Percentiles rank a stretch among this genome's conserved stretches.
Conservation (phyloP, 2,329 filamentous ascomycete genomes). For the Pestalotiopsis sp. region DNA sequence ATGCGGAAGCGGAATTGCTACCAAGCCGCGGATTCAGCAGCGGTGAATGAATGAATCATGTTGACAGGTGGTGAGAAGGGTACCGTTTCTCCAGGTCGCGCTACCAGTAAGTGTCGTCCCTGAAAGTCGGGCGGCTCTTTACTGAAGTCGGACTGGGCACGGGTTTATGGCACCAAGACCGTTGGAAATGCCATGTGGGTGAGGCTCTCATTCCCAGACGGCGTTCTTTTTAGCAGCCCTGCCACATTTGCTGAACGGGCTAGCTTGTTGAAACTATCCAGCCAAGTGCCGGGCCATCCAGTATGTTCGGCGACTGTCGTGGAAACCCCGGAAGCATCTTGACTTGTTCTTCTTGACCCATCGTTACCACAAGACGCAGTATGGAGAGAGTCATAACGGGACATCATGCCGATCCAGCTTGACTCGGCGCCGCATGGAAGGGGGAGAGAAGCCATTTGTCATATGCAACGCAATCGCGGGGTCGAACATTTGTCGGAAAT, state of each 20-base stretch:
- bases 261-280: background rate
- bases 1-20: background rate
- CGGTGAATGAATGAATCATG: background rate
- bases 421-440: too few species aligned
- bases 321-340: too few species aligned
- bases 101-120: background rate
- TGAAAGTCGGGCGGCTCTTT: background rate
- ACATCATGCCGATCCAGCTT: too few species aligned
- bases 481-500: background rate
- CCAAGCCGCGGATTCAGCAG: background rate
- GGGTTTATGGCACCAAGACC: background rate
- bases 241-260: background rate
- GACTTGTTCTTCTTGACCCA: too few species aligned
- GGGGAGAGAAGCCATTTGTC: too few species aligned
- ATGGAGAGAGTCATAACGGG: too few species aligned
- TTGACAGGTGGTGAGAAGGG: background rate
- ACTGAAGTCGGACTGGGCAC: background rate
- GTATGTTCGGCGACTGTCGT: too few species aligned
- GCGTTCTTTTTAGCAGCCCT: background rate
- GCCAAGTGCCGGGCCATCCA: background rate
- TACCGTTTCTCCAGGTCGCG: background rate
- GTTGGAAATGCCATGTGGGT: conserved; percentile 3
- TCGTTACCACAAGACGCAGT: too few species aligned
- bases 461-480: background rate
- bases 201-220: background rate